These are phyloP conservation scores for Paraphaeosphaeria sporulosa DNA, from an alignment of 2,329 filamentous ascomycete species.

Conservation along the genomic window DNA sequence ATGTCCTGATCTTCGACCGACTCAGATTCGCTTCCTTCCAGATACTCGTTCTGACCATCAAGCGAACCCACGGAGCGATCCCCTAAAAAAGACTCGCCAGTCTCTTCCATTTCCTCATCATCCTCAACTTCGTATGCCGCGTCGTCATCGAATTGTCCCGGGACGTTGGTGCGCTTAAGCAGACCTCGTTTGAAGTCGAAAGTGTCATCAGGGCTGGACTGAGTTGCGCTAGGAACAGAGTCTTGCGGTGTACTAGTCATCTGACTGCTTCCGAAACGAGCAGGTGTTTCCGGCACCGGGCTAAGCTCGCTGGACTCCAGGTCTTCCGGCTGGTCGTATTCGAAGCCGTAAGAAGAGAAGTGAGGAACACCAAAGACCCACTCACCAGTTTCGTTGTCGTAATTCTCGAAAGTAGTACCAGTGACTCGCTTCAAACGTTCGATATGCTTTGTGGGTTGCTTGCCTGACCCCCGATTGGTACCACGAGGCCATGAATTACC, in stretches of 20 bases:
- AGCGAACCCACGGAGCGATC: constrained; percentile 85
- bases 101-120: constrained; percentile 61
- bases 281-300: constrained; percentile 55
- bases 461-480: constrained; percentile 66
- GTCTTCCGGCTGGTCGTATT: constrained; percentile 77
- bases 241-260: constrained; percentile 46
- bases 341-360: constrained; percentile 93
- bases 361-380: constrained; percentile 97
- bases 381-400: constrained; percentile 78
- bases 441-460: constrained; percentile 80
- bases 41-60: constrained; percentile 64
- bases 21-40: constrained; percentile 74
- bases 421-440: constrained; percentile 79
- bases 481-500: constrained; percentile 89
- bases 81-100: constrained; percentile 85
- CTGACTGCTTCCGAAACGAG: constrained; percentile 41
- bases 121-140: constrained; percentile 61
- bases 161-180: constrained; percentile 63
- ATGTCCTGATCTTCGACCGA: constrained; percentile 74
- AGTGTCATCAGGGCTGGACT: constrained; percentile 61
- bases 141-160: constrained; percentile 80
- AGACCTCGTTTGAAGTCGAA: constrained; percentile 64
- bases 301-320: constrained; percentile 48
- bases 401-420: constrained; percentile 83
- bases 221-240: constrained; percentile 48